Base-by-base conservation (phyloP, 2,329 filamentous ascomycete genomes). In the Penicillium sp. region DNA sequence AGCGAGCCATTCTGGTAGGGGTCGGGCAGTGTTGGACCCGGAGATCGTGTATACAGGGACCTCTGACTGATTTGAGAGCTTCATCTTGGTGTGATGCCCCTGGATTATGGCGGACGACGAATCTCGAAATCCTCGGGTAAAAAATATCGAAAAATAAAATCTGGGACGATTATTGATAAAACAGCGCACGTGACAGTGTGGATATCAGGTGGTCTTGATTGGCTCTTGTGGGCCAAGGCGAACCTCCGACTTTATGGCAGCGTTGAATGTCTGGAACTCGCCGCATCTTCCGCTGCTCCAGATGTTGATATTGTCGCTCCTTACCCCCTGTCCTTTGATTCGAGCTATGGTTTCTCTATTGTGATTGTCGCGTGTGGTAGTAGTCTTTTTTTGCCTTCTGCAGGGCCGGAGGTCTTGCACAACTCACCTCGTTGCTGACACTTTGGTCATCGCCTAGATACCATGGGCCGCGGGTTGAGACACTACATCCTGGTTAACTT, bases 41-140 rank as follows among this genome's bases (percentile, higher is more conserved):
- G 94, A 93, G 71, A 99, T 91, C 58, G 95, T 98, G 75, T 99
- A 99, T 2, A 97, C 93, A 61, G 91, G 91, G 63, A 97, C 91
- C 49, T 90, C 85, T 65, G 92, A 91, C 67, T 91, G 88, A 71
- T 92, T 83, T 54, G 80, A 80, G 66, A 83, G 75, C 74, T 82
- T 82, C 81, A 83, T 83, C 52, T 63, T 68, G 58, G 62, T 58
- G 61, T 53, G 63, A 57, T 64, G 41, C 56, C 58, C 60, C 45
- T 60, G 35, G 49, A 64, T 50, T 58, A 56, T 55, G 31, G 61
- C 61, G 26, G 21, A 55, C 26, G 21, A n/a, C 47, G 57, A 13
- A 26, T 30, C 38, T 26, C 45, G 19, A 41, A 9, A 41, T 41
- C 9, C 11, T 41, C 35, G 35, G 50, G 49, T 38, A 48, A 57